Conservation (phyloP, 805 yeast genomes). For the Candida peoriensis region DNA sequence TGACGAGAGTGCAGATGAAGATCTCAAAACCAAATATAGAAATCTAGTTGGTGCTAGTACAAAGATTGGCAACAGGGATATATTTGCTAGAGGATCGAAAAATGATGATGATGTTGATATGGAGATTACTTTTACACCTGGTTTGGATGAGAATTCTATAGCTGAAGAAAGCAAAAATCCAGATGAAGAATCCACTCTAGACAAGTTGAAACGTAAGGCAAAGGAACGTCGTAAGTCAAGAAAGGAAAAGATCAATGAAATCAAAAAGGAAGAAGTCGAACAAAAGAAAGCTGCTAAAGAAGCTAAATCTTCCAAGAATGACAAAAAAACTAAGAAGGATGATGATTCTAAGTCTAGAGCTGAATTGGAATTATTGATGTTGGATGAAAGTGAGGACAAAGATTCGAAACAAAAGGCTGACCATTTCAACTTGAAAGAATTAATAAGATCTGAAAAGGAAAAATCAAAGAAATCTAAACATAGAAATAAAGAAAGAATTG, state of each 20-base stretch:
- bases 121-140: slow-evolving; percentile 96
- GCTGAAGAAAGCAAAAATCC: slow-evolving; percentile 23
- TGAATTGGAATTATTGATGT: slow-evolving; percentile 67
- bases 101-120: slow-evolving; percentile 71
- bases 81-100: slow-evolving; percentile 30
- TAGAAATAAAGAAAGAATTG: slow-evolving; percentile 42
- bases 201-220: slow-evolving; percentile 78
- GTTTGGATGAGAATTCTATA: slow-evolving; percentile 44
- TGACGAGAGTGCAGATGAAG: slow-evolving; percentile 26
- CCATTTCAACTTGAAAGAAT: slow-evolving; percentile 78
- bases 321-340: slow-evolving; percentile 24
- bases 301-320: slow-evolving; percentile 23
- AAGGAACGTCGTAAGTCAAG: slow-evolving; percentile 88
- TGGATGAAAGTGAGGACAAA: slow-evolving; percentile 35
- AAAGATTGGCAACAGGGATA: slow-evolving; percentile 29
- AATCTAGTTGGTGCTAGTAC: slow-evolving; percentile 43
- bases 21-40: slow-evolving; percentile 54
- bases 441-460: slow-evolving; percentile 67
- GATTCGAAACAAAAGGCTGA: slow-evolving; percentile 31
- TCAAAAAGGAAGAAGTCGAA: slow-evolving; percentile 46
- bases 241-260: slow-evolving; percentile 66
- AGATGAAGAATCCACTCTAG: slow-evolving; percentile 67
- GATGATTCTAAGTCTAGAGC: slow-evolving; percentile 46
- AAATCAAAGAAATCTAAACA: slow-evolving; percentile 44
- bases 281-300: slow-evolving; percentile 43